Evolutionary conservation across 805 yeast species (phyloP), one percentile per base, ranked within the genome.

Genomic region (Teunomyces cretensis): DNA sequence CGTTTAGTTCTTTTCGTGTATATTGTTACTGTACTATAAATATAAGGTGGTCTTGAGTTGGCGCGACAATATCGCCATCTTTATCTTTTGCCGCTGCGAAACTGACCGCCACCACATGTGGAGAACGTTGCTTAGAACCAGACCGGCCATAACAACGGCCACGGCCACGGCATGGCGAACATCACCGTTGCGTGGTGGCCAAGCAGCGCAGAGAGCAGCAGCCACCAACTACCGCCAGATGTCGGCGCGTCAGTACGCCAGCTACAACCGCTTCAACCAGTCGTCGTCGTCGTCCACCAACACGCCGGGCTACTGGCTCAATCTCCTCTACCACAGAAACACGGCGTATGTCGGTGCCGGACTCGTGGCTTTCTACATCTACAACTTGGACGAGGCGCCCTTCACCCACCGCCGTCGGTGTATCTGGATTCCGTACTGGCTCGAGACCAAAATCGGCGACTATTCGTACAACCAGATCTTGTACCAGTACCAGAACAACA

Each of bases 351-450:
- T 41, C 8, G 47, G 46, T 8, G 53, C 47, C 9, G 61, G 54
- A 1, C 12, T 48, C 14, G 52, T 40, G 2, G 56, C 48, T 12
- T 57, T 61, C 42, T 60, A 60, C 47, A 32, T 53, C 30, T 60
- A 60, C 52, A 72, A 84, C 26, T 68, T 88, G 26, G 86, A 90
- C 51, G 78, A 79, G 51, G 96, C 96, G 0, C 97, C 97, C 0
- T 84, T 84, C 19, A 83, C 96, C 1, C 80, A 82, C 27, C 70
- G 98, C 41, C 67, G 57, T 26, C 71, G 97, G 50, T 78, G 89
- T 55, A 78, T 90, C 59, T 78, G 89, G 77, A 71, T 86, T 1
- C 85, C 89, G 4, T 74, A 75, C 41, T 78, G 82, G 70, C 50
- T 85, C 27, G 97, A 88, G 56, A 54, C 63, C 14, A 70, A 62